Conservation (phyloP, 805 yeast species). For the Metschnikowia gelsemii region DNA sequence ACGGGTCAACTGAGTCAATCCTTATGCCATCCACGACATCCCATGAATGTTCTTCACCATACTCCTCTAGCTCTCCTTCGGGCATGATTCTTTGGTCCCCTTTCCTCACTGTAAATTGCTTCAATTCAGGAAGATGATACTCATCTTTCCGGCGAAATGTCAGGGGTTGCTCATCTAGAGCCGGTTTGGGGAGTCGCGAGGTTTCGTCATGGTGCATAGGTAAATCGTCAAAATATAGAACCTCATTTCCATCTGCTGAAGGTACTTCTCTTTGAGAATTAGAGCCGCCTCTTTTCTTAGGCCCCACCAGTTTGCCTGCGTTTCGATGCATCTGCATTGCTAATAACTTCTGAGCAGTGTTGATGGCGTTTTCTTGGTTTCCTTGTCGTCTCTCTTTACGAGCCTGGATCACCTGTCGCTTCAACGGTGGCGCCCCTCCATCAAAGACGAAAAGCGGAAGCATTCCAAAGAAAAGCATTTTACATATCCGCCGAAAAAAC, state of each 20-base stretch:
- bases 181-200: not conserved
- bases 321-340: slow-evolving; percentile 72
- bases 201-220: slow-evolving; percentile 22
- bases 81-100: slow-evolving; percentile 74
- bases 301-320: slow-evolving; percentile 25
- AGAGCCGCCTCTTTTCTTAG: slow-evolving; percentile 21
- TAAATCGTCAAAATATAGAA: slow-evolving; percentile 28
- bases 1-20: slow-evolving; percentile 76
- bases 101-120: slow-evolving; percentile 49
- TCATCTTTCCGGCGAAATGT: slow-evolving; percentile 67
- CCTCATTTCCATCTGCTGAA: slow-evolving; percentile 4
- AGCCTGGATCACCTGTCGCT: slow-evolving; percentile 70
- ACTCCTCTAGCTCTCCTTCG: slow-evolving; percentile 65
- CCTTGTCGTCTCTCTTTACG: slow-evolving; percentile 76
- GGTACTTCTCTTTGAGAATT: slow-evolving; percentile 1
- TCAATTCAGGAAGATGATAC: slow-evolving; percentile 76
- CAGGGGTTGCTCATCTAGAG: slow-evolving; percentile 5
- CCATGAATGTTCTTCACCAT: slow-evolving; percentile 36
- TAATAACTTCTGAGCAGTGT: slow-evolving; percentile 76
- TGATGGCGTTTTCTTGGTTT: slow-evolving; percentile 62
- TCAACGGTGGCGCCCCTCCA: slow-evolving; percentile 88
- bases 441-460: slow-evolving; percentile 90
- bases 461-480: slow-evolving; percentile 81
- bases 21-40: slow-evolving; percentile 67
- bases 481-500: slow-evolving; percentile 90